Evolutionary conservation across 1,284 basidiomycete genomes (phyloP).

Genomic region (Moniliella sp.): DNA sequence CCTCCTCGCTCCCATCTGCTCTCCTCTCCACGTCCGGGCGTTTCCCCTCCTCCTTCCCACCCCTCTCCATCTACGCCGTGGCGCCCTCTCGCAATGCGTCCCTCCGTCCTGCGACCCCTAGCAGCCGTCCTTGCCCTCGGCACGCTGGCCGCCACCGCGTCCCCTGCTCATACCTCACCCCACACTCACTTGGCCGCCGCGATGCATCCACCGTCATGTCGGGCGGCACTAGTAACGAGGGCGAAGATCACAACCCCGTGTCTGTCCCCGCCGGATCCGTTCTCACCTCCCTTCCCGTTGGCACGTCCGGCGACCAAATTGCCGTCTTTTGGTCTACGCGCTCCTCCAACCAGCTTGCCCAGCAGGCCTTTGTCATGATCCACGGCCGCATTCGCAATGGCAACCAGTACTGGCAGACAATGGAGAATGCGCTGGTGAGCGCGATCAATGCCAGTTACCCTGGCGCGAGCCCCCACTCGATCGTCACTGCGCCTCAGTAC

Average conservation of each 20-base stretch:
- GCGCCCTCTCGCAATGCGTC: too few relatives aligned
- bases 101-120: too few relatives aligned
- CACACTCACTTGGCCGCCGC: conserved; percentile 3
- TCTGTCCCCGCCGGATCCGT: conserved; percentile 5
- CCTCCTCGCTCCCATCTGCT: too few relatives aligned
- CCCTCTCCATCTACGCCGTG: too few relatives aligned
- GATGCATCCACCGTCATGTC: conserved; percentile 11
- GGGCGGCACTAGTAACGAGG: conserved; percentile 3
- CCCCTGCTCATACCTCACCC: too few relatives aligned
- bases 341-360: too few relatives aligned
- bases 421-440: conserved; percentile 10
- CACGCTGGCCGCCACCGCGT: too few relatives aligned
- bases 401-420: conserved; percentile 8
- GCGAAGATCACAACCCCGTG: conserved; percentile 8
- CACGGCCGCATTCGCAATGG: conserved; percentile 31
- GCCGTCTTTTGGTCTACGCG: not conserved
- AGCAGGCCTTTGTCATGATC: conserved; percentile 16
- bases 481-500: conserved; percentile 25
- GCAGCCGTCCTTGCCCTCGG: too few relatives aligned
- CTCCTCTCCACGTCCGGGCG: too few relatives aligned
- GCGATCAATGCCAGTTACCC: conserved; percentile 8
- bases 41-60: too few relatives aligned
- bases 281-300: not conserved
- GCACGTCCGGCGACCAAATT: not conserved
- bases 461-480: conserved; percentile 8